These are phyloP conservation scores for Kandelia obovata DNA, from an alignment of 345 rosid genomes.

Conservation along the genomic window DNA sequence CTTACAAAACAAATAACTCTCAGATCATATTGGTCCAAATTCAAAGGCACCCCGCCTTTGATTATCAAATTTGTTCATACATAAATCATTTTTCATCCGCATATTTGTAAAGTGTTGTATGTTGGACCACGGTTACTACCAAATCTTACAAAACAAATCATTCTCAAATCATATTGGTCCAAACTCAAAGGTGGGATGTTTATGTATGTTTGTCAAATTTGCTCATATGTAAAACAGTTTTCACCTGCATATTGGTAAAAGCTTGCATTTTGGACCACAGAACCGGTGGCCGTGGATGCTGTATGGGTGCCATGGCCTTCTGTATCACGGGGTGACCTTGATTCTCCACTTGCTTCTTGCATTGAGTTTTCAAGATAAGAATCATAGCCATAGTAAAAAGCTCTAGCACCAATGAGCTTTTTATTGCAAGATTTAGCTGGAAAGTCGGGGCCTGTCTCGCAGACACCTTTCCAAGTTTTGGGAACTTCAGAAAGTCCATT, in stretches of 20 bases:
- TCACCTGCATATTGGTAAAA: constrained; percentile 51
- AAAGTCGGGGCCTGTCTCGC: constrained; percentile 59
- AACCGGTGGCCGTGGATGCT: constrained; percentile 83
- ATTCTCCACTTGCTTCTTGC: constrained; percentile 46
- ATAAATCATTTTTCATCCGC: constrained; percentile 10
- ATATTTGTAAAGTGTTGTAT: no score
- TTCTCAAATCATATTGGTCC: no score
- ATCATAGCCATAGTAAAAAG: constrained; percentile 56
- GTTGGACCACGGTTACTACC: no score
- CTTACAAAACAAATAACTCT: no score
- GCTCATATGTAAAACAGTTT: no score
- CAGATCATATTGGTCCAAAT: no score
- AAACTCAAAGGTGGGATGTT: no score
- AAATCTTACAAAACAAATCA: no score
- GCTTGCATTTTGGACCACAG: constrained; percentile 59
- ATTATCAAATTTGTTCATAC: no score
- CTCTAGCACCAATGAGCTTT: constrained; percentile 81
- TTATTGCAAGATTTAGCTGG: constrained; percentile 62
- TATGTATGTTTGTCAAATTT: no score
- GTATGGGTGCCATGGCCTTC: constrained; percentile 93
- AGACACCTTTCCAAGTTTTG: constrained; percentile 56
- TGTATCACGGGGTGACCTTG: constrained; percentile 70
- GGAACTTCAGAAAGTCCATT: constrained; percentile 50
- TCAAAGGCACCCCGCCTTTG: no score
- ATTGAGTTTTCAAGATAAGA: constrained; percentile 32